Base-by-base conservation (phyloP, 176 grass and related monocot genomes). In the Echinochloa phyllopogon region DNA sequence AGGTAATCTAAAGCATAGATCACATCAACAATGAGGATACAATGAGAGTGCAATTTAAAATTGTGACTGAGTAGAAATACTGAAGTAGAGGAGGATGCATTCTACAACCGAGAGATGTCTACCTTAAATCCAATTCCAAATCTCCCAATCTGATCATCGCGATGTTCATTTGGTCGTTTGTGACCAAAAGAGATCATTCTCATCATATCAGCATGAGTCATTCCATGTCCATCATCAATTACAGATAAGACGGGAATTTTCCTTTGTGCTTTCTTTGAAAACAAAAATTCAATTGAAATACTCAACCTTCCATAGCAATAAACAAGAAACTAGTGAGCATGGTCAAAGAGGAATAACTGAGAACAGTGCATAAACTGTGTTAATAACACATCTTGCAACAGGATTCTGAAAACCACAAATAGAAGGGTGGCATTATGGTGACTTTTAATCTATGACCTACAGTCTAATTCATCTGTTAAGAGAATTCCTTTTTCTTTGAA, bases 51-150 rank as follows among this genome's bases (percentile, higher is more conserved):
- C 36, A 61, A 86, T 43, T 27, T 58, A 53, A 41, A 11, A 72
- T 6, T 59, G 43, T 14, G 14, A 71, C 17, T 49, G 5, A 39
- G 27, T 25, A 37, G 10, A 83, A 72, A 74, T 44, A 49, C n/a
- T 48, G 33, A 29, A 76, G 59, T 8, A 60, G 10, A 75, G 38
- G 6, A 74, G 53, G 23, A 80, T 58, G 13, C 29, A 61, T 52
- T 55, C 47, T 65, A 58, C 12, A 84, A 48, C 41, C 41, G 17
- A 74, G 52, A 74, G 42, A 56, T 84, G 60, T 42, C 69, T 76
- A 96, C 94, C 91, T 97, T 97, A 85, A 97, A 94, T 75, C 94
- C 92, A 37, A 97, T 97, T 65, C 94, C 92, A 75, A 97, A 97
- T 84, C 88, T 88, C 23, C 94, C 94, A 66, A 94, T 92, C 39